Percentiles rank a stretch among this genome's conserved stretches.
phyloP scores from a whole-genome alignment of 495 filamentous ascomycete species.

The Tuber brumale region DNA sequence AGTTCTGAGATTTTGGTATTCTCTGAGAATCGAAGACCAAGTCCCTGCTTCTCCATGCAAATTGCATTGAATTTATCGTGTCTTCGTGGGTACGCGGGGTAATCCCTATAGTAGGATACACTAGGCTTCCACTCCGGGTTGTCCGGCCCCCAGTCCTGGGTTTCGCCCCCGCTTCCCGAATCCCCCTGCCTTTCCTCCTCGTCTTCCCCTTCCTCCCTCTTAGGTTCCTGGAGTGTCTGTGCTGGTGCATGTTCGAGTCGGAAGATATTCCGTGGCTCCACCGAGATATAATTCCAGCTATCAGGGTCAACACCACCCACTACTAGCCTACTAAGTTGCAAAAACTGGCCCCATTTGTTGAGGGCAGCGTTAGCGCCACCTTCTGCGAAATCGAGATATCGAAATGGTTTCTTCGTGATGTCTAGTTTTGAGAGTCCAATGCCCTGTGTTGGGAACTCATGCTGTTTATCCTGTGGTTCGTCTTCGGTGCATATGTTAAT shows the following conservation, averaged over 20 bases:
- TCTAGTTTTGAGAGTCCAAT: background rate
- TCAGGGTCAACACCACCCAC: background rate
- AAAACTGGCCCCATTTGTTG: slow-evolving; percentile 1
- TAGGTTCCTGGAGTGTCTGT: too few species aligned
- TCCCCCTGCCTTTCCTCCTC: too few species aligned
- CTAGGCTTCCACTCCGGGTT: background rate
- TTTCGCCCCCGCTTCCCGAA: background rate
- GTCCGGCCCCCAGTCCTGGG: background rate
- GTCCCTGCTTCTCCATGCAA: background rate
- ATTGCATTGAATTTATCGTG: background rate
- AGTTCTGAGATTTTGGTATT: background rate
- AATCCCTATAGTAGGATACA: background rate
- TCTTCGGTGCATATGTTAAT: background rate
- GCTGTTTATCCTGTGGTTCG: background rate
- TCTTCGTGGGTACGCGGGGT: background rate
- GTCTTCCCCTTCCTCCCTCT: background rate
- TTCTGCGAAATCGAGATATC: background rate
- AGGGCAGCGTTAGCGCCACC: background rate
- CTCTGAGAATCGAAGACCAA: background rate
- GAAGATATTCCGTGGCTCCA: background rate
- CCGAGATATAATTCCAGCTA: background rate
- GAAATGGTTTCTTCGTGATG: background rate
- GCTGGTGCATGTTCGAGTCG: background rate
- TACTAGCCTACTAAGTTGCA: background rate
- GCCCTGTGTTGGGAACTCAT: background rate